These are phyloP conservation scores for Brassica nigra DNA, from an alignment of 345 rosid genomes.

Conservation along the genomic window DNA sequence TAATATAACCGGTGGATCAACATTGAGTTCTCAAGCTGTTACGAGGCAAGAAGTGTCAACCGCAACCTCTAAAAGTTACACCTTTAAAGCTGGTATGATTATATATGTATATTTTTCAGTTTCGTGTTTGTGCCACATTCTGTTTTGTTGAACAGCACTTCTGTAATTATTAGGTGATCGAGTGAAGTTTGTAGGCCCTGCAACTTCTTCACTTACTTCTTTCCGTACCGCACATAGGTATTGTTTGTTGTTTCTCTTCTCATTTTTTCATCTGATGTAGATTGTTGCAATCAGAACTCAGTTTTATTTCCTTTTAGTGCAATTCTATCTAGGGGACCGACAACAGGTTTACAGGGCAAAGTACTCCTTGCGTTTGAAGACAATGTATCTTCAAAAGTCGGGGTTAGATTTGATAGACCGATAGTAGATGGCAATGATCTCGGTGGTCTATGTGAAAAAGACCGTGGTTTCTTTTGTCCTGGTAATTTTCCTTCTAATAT, in stretches of 20 bases:
- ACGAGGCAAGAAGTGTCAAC: conserved; percentile 90
- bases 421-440: conserved; percentile 87
- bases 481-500: conserved; percentile 47
- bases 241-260: conserved; percentile 21
- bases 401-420: conserved; percentile 87
- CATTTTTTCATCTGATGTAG: conserved; percentile 1
- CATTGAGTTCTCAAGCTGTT: conserved; percentile 64
- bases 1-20: conserved; percentile 83
- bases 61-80: conserved; percentile 80
- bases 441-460: conserved; percentile 88
- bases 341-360: conserved; percentile 75
- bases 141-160: conserved; percentile 26
- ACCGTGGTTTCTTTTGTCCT: conserved; percentile 85
- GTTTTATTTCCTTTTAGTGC: neutral
- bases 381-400: conserved; percentile 80
- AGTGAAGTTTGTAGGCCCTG: conserved; percentile 65
- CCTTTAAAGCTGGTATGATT: conserved; percentile 69
- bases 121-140: conserved; percentile 17
- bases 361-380: conserved; percentile 91
- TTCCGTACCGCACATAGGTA: conserved; percentile 58
- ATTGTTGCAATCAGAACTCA: conserved; percentile 7
- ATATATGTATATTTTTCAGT: neutral
- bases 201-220: conserved; percentile 50
- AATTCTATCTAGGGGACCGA: conserved; percentile 64
- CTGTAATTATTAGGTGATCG: conserved; percentile 72